Evolutionary conservation across 352 stramenopile species (phyloP).

Genomic region (Phytophthora niederhauseri): DNA sequence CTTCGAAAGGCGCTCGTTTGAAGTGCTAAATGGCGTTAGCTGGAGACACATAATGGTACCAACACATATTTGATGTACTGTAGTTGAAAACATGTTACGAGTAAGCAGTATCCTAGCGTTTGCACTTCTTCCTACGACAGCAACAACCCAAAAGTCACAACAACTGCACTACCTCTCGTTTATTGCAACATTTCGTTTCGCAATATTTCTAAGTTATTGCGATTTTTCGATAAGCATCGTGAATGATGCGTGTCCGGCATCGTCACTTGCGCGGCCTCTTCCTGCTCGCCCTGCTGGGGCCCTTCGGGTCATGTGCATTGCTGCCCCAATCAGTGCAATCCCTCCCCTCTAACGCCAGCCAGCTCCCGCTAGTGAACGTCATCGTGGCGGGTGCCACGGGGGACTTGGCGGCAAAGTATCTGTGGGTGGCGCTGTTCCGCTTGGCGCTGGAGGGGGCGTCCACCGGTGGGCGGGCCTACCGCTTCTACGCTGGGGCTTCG

Average conservation of each 20-base stretch:
- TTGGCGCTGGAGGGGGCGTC: slow-evolving; percentile 44
- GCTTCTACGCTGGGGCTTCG: slow-evolving; percentile 56
- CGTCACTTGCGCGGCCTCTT: slow-evolving; percentile 1
- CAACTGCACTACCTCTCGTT: no score
- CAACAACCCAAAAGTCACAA: no score
- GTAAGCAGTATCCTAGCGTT: no score
- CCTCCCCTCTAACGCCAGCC: background rate
- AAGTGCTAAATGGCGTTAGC: no score
- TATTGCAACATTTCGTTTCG: background rate
- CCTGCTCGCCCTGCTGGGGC: background rate
- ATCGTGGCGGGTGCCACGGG: slow-evolving; percentile 75
- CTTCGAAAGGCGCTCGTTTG: no score
- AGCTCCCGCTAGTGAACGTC: slow-evolving; percentile 39
- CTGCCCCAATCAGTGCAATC: background rate
- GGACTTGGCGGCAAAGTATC: slow-evolving; percentile 84
- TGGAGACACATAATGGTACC: no score
- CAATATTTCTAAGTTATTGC: background rate
- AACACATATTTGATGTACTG: no score
- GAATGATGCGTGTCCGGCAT: slow-evolving; percentile 7
- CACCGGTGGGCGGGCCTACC: slow-evolving; percentile 13
- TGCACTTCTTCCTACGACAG: no score
- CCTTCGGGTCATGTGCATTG: background rate
- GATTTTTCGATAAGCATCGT: slow-evolving; percentile 23
- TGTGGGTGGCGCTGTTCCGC: slow-evolving; percentile 78
- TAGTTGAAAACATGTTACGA: no score